A percentile compares a stretch with the other conserved stretches of the same genome.
phyloP scores from a whole-genome alignment of 129 eudicot genomes.

The Artemisia argyi region DNA sequence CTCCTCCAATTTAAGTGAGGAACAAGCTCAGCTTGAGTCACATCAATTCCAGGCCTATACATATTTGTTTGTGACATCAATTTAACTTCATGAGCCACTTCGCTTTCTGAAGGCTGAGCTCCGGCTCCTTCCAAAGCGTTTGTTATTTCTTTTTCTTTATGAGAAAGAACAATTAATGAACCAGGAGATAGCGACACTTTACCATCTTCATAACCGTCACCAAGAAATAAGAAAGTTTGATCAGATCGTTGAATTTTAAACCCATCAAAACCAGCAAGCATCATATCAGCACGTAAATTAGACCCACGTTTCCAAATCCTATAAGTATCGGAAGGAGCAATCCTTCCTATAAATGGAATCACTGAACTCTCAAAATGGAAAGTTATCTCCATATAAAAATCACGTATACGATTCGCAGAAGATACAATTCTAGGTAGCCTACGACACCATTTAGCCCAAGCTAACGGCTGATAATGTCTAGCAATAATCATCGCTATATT shows the following conservation, averaged over 20 bases:
- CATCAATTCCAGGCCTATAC: slow-evolving; percentile 96
- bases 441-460: slow-evolving; percentile 96
- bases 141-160: slow-evolving; percentile 86
- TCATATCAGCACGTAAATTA: slow-evolving; percentile 87
- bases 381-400: slow-evolving; percentile 86
- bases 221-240: slow-evolving; percentile 80
- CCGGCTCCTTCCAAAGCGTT: slow-evolving; percentile 96
- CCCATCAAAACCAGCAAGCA: slow-evolving; percentile 91
- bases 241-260: slow-evolving; percentile 87
- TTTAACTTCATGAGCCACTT: slow-evolving; percentile 86
- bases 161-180: slow-evolving; percentile 71
- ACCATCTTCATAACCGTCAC: slow-evolving; percentile 73
- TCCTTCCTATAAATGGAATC: slow-evolving; percentile 78
- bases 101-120: slow-evolving; percentile 82
- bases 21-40: slow-evolving; percentile 90
- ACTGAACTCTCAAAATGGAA: slow-evolving; percentile 91
- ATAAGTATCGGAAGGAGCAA: slow-evolving; percentile 86
- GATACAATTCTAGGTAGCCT: slow-evolving; percentile 77
- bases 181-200: slow-evolving; percentile 63
- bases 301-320: slow-evolving; percentile 89
- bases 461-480: slow-evolving; percentile 82
- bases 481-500: slow-evolving; percentile 88
- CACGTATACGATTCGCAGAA: slow-evolving; percentile 74
- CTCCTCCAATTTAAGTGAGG: slow-evolving; percentile 89
- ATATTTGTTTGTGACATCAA: slow-evolving; percentile 90